Conservation (phyloP, 2,329 filamentous ascomycete species). For the Colletotrichum incanum region DNA sequence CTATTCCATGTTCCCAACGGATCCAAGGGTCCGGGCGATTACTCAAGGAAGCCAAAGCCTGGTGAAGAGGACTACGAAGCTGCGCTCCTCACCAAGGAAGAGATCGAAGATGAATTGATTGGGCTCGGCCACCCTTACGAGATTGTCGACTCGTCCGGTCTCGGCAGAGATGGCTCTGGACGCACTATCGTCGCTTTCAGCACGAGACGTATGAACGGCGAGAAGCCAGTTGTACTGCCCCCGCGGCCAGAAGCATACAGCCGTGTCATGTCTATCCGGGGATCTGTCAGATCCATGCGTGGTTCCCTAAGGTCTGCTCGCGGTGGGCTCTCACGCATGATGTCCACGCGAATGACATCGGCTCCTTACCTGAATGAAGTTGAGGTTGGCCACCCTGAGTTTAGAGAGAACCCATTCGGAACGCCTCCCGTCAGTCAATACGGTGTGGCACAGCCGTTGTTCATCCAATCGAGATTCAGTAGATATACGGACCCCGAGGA, state of each 20-base stretch:
- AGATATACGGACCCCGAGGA: slow-evolving; percentile 34
- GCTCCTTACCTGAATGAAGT: slow-evolving; percentile 29
- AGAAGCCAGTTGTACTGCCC: slow-evolving; percentile 25
- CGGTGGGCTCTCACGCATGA: slow-evolving; percentile 24
- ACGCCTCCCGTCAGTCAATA: slow-evolving; percentile 13
- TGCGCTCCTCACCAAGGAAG: slow-evolving; percentile 35
- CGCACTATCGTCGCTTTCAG: slow-evolving; percentile 39
- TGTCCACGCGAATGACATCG: slow-evolving; percentile 20
- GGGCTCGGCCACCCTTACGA: slow-evolving; percentile 37
- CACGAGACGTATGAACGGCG: slow-evolving; percentile 27
- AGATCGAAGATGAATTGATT: slow-evolving; percentile 32
- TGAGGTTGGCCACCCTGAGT: slow-evolving; percentile 8
- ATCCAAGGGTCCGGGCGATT: slow-evolving; percentile 47
- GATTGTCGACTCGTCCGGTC: slow-evolving; percentile 35
- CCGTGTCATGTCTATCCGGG: slow-evolving; percentile 28
- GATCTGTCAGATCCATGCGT: slow-evolving; percentile 32
- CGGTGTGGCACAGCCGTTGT: slow-evolving; percentile 29
- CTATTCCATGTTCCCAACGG: slow-evolving; percentile 52
- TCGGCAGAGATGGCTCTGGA: slow-evolving; percentile 32
- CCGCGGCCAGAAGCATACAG: slow-evolving; percentile 33
- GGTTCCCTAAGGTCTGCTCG: slow-evolving; percentile 29
- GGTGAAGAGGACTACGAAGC: slow-evolving; percentile 48
- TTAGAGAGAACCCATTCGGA: slow-evolving; percentile 19
- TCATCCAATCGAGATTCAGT: slow-evolving; percentile 36
- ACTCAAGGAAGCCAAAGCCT: slow-evolving; percentile 64